Conservation (phyloP, 495 filamentous ascomycete species). For the Annulohypoxylon nitens region DNA sequence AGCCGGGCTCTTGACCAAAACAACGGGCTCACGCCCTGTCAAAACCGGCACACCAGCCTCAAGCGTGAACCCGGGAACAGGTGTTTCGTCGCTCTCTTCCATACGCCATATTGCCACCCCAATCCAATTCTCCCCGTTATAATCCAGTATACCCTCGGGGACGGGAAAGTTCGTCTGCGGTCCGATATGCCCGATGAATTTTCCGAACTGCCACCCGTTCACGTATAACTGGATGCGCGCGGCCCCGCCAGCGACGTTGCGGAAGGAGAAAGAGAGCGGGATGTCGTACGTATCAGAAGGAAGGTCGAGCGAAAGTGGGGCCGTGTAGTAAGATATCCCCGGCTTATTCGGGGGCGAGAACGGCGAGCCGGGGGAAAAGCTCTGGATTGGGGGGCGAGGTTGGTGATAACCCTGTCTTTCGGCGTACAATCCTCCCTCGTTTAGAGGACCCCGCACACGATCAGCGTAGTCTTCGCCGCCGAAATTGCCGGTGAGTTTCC, state of each 20-base stretch:
- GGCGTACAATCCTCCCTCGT: constrained; percentile 79
- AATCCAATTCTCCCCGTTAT: constrained; percentile 72
- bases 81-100: constrained; percentile 65
- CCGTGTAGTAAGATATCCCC: constrained; percentile 73
- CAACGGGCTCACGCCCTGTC: constrained; percentile 66
- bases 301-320: constrained; percentile 69
- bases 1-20: constrained; percentile 62
- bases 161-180: constrained; percentile 77
- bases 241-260: constrained; percentile 56
- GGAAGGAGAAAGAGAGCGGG: constrained; percentile 71
- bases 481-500: constrained; percentile 85
- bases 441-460: constrained; percentile 74
- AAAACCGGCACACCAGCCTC: constrained; percentile 65
- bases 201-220: constrained; percentile 82
- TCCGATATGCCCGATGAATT: constrained; percentile 75
- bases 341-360: constrained; percentile 63
- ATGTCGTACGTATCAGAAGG: constrained; percentile 68
- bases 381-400: constrained; percentile 67
- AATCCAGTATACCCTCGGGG: constrained; percentile 75
- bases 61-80: constrained; percentile 63
- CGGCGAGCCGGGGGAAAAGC: constrained; percentile 64
- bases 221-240: constrained; percentile 75
- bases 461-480: constrained; percentile 79
- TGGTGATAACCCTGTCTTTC: constrained; percentile 79
- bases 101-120: constrained; percentile 74